Conservation (phyloP, 169 alveolate species). For the Theileria annulata region DNA sequence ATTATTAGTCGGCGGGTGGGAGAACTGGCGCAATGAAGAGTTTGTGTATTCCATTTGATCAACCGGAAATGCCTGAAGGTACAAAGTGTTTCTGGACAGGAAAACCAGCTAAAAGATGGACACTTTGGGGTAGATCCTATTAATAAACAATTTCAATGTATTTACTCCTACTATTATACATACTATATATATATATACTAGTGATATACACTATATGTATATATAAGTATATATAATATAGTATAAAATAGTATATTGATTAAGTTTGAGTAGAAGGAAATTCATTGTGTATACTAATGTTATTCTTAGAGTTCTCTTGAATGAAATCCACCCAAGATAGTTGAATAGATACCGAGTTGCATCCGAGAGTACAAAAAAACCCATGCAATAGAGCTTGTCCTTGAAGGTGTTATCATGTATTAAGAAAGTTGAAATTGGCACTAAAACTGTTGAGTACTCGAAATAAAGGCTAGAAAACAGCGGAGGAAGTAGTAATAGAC, state of each 20-base stretch:
- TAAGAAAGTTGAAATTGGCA: slow-evolving; percentile 31
- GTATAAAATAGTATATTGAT: neutral
- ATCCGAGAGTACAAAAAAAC: slow-evolving; percentile 27
- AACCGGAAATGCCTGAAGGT: slow-evolving; percentile 87
- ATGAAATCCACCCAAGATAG: neutral
- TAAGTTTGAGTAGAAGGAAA: neutral
- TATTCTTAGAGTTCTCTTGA: neutral
- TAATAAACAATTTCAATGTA: slow-evolving; percentile 56
- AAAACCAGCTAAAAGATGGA: slow-evolving; percentile 88
- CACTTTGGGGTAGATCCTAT: slow-evolving; percentile 94
- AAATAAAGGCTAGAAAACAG: slow-evolving; percentile 42
- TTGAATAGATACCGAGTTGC: slow-evolving; percentile 8
- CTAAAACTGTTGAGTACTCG: slow-evolving; percentile 30
- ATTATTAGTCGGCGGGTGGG: slow-evolving; percentile 38
- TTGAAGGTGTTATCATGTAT: slow-evolving; percentile 2
- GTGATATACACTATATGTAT: too few species aligned
- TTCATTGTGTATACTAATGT: slow-evolving; percentile 11
- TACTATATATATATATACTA: neutral
- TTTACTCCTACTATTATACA: neutral
- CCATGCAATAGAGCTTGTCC: slow-evolving; percentile 16
- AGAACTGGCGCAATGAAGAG: slow-evolving; percentile 93
- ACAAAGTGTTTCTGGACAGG: slow-evolving; percentile 95
- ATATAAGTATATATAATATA: neutral
- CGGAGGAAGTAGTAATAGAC: slow-evolving; percentile 40
- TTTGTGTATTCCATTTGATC: slow-evolving; percentile 93